Percentiles rank a stretch among this genome's conserved stretches.
Conservation (phyloP, 176 grass and related monocot genomes). For the Pharus latifolius region DNA sequence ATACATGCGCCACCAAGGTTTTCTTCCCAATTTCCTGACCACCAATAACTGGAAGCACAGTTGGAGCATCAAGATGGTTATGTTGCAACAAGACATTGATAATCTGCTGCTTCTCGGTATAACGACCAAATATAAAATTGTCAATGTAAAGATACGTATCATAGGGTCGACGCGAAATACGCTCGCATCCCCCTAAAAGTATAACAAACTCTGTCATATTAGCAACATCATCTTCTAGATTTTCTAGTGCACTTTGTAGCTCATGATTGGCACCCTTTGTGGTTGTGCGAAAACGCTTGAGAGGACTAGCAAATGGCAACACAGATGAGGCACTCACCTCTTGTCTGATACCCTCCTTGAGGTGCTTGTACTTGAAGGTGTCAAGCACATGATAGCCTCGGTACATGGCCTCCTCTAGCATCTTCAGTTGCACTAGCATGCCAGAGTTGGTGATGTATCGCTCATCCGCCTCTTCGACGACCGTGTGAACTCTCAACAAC, state of each 20-base stretch:
- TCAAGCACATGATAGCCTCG: not conserved
- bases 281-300: not conserved
- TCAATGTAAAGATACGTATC: not conserved
- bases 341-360: too few relatives aligned
- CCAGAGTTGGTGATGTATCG: not conserved
- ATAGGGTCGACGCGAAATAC: not conserved
- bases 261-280: not conserved
- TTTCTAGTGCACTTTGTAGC: not conserved
- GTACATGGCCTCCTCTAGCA: not conserved
- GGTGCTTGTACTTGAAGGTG: not conserved
- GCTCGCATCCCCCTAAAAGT: not conserved
- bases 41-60: not conserved
- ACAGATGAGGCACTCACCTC: not conserved
- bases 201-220: slow-evolving; percentile 6
- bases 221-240: not conserved
- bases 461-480: not conserved
- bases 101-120: not conserved
- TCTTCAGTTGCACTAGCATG: not conserved
- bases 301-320: not conserved
- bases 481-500: not conserved
- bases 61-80: not conserved
- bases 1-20: not conserved
- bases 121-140: not conserved
- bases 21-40: not conserved
- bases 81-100: not conserved